phyloP scores from a whole-genome alignment of 495 filamentous ascomycete species.

The Aspergillus coremiiformis region DNA sequence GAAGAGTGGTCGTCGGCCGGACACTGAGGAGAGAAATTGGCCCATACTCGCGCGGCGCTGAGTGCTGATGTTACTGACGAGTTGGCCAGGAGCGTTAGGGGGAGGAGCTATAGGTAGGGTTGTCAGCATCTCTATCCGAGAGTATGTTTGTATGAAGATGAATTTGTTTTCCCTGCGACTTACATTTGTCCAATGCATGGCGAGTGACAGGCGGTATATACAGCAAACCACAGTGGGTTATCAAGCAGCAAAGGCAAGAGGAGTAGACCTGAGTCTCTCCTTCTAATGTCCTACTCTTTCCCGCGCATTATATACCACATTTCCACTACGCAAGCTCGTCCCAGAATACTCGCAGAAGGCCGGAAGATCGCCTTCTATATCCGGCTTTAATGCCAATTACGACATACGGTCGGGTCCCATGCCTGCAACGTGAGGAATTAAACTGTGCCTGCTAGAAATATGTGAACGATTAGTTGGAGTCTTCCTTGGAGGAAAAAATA shows the following conservation, averaged over 20 bases:
- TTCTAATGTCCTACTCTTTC: neutral
- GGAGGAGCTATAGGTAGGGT: slow-evolving; percentile 2
- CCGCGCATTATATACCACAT: neutral
- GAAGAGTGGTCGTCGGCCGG: slow-evolving; percentile 15
- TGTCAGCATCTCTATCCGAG: neutral
- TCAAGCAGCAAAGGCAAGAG: neutral
- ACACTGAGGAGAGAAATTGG: slow-evolving; percentile 34
- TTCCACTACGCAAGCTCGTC: neutral
- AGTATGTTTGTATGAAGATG: too few relatives aligned
- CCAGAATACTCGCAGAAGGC: neutral
- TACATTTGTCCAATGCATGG: slow-evolving; percentile 14
- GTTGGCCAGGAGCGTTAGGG: slow-evolving; percentile 21
- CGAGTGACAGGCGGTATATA: neutral
- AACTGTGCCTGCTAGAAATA: neutral
- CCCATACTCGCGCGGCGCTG: slow-evolving; percentile 23
- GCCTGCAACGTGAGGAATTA: neutral
- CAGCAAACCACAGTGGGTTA: neutral
- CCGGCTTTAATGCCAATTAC: neutral
- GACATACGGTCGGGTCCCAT: neutral
- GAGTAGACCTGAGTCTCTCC: neutral
- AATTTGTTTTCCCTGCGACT: too few relatives aligned
- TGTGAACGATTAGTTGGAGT: neutral
- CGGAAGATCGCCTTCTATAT: neutral
- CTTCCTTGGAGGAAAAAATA: neutral
- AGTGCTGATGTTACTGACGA: slow-evolving; percentile 11